Conservation (phyloP, 768 basidiomycete genomes). For the Rubroboletus satanas region DNA sequence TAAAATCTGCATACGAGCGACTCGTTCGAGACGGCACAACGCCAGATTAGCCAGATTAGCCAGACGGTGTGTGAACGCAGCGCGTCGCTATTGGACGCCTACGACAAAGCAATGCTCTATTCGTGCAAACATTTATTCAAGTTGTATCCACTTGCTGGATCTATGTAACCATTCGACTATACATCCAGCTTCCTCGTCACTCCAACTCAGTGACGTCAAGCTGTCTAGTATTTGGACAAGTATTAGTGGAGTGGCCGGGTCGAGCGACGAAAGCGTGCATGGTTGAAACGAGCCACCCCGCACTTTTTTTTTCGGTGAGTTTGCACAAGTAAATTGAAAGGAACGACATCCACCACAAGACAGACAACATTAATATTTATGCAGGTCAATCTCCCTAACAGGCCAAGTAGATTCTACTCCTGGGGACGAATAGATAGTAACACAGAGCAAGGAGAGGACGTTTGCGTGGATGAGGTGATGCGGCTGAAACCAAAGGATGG, state of each 20-base stretch:
- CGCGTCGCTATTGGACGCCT: too few relatives aligned
- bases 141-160: not conserved
- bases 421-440: not conserved
- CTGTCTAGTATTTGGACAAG: not conserved
- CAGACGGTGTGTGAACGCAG: too few relatives aligned
- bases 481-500: constrained; percentile 1
- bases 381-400: not conserved
- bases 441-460: not conserved
- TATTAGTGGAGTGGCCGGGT: not conserved
- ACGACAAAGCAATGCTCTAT: too few relatives aligned
- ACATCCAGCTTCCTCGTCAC: not conserved
- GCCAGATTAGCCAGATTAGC: too few relatives aligned
- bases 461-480: not conserved
- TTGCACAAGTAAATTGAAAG: constrained; percentile 2
- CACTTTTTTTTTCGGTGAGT: too few relatives aligned
- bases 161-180: too few relatives aligned
- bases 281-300: too few relatives aligned
- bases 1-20: too few relatives aligned
- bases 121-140: not conserved
- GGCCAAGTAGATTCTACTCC: not conserved
- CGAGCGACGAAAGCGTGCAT: not conserved
- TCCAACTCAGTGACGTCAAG: not conserved
- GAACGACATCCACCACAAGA: not conserved
- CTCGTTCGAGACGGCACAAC: too few relatives aligned
- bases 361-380: constrained; percentile 1